Conservation (phyloP, 2,329 filamentous ascomycete species). For the Tolypocladium ophioglossoides region DNA sequence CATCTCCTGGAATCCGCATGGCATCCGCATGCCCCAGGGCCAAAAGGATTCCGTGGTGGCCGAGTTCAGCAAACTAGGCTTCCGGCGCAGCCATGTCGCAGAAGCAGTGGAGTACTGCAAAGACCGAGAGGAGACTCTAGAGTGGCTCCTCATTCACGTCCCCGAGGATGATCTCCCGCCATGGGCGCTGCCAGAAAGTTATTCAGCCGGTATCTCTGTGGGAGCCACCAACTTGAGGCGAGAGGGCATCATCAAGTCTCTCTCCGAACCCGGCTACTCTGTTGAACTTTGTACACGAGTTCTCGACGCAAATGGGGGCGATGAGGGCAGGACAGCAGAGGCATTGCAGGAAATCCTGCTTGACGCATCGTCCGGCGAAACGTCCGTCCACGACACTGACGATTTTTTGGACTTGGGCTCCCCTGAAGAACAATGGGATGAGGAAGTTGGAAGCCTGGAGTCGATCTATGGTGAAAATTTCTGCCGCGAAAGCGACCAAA, state of each 20-base stretch:
- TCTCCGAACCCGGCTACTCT: conserved; percentile 77
- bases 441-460: conserved; percentile 74
- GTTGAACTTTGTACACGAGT: conserved; percentile 71
- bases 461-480: conserved; percentile 77
- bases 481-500: conserved; percentile 44
- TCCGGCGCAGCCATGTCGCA: conserved; percentile 79
- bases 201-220: conserved; percentile 81
- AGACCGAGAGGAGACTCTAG: conserved; percentile 82
- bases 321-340: conserved; percentile 71
- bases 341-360: conserved; percentile 53
- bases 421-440: conserved; percentile 63
- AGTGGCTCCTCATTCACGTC: conserved; percentile 94
- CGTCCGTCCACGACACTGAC: conserved; percentile 15
- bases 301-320: conserved; percentile 56
- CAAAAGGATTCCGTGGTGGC: conserved; percentile 53
- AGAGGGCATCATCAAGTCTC: conserved; percentile 72
- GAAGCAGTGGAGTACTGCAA: conserved; percentile 84
- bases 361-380: conserved; percentile 5
- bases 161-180: conserved; percentile 91
- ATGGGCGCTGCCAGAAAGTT: conserved; percentile 87
- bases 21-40: conserved; percentile 48
- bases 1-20: conserved; percentile 80
- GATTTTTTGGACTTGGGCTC: conserved; percentile 37
- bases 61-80: conserved; percentile 69
- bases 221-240: conserved; percentile 70